A percentile compares a stretch with the other conserved stretches of the same genome.
Conservation (phyloP, 129 eudicot genomes). For the Apium graveolens region DNA sequence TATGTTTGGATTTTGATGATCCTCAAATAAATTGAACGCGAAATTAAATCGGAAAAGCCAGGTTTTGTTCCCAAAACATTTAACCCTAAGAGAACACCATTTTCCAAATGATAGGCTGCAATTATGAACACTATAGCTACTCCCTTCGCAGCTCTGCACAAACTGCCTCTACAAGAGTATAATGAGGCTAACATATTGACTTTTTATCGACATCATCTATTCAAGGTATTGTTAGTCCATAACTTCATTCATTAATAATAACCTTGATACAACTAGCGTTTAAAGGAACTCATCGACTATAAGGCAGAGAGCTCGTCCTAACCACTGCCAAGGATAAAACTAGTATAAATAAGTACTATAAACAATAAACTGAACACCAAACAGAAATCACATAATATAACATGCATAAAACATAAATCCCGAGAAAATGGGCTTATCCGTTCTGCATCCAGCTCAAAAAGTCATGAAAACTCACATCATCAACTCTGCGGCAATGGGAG, state of each 20-base stretch:
- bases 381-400: not conserved
- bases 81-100: too few species aligned
- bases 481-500: slow-evolving; percentile 11
- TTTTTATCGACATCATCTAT: too few species aligned
- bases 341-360: not conserved
- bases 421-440: slow-evolving; percentile 6
- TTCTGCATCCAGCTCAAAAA: slow-evolving; percentile 5
- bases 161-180: too few species aligned
- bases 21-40: too few species aligned
- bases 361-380: slow-evolving; percentile 1
- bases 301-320: slow-evolving; percentile 2
- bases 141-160: too few species aligned
- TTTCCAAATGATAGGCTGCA: too few species aligned
- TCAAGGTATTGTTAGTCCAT: too few species aligned
- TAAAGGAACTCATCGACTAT: not conserved
- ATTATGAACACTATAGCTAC: too few species aligned
- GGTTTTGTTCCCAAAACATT: too few species aligned
- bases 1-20: too few species aligned
- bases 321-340: not conserved
- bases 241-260: slow-evolving; percentile 2
- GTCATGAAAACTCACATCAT: not conserved
- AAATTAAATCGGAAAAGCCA: too few species aligned
- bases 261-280: not conserved
- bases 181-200: too few species aligned
- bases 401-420: not conserved